Base-by-base conservation (phyloP, 305 asterid species). In the Petunia hybrid region DNA sequence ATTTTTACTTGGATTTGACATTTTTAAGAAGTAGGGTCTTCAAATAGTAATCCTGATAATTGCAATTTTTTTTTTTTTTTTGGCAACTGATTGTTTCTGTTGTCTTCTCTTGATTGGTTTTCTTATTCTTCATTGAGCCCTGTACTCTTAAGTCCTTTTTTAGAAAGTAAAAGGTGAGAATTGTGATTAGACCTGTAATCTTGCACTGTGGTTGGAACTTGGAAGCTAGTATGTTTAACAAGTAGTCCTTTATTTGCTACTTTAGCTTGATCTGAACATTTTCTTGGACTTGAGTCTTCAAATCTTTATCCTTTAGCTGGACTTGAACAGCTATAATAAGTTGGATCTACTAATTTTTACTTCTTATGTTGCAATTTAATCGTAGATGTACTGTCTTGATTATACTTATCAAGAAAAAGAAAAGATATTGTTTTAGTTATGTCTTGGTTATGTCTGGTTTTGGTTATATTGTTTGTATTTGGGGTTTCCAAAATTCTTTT, bases 401-500 rank as follows among this genome's bases (percentile, higher is more conserved):
- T 48, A 8, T 68, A 68, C 1, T 8, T 16, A 22, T 69, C 59
- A 69, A 69, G 59, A 22, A 10, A 69, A 66, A 22, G 31, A 69
- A 69, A 22, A 16, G 39, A 41, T 14, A 1, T 4, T 68, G 39
- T 43, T 14, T 68, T 43, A 4, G 57, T 68, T 68, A 39, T 68
- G 35, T 68, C 76, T 67, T 67, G 75, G 55, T 67, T 67, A n/a
- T 68, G n/a, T 42, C 45, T 68, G 2, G 45, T 42, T 68, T 68
- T 6, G 55, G n/a, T 5, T 42, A 68, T 8, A 8, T 42, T 69
- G 16, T 8, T 68, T 43, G 40, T 41, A n/a, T 42, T 22, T 67
- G 7, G 39, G 8, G 39, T 35, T 42, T 8, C 16, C 43, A 48
- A 42, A 68, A 68, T 16, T 42, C 56, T 9, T 42, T 42, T 68